Base-by-base conservation (phyloP, 805 yeast genomes). In the Candida jianshihensis region DNA sequence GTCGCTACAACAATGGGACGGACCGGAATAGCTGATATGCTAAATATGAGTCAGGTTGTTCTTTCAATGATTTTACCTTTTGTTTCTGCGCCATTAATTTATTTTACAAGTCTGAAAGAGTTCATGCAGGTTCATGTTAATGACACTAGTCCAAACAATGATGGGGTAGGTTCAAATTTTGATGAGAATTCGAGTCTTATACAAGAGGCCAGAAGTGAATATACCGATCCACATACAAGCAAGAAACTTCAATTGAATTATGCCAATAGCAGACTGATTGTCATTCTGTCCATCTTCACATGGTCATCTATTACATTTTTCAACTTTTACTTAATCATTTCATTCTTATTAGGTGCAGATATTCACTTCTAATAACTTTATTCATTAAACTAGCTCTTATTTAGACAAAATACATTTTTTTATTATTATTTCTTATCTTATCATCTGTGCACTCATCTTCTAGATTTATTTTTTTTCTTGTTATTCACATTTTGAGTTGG, bases 51-150 rank as follows among this genome's bases (percentile, higher is more conserved):
- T 31, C 97, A 88, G 59, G 97, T 88, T 19, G 81, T 84, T 14
- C 66, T 88, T 28, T 78, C 92, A 3, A 57, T 89, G 45, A 73
- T 89, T 36, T 66, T 88, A 39, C 97, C 97, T 1, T 74, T 86
- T 42, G 92, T 88, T 6, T 77, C 88, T 28, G 95, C 95, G 0
- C 97, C 97, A 17, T 66, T 88, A 51, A 79, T 87, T 39, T 81
- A 76, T 56, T 85, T 87, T 56, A 87, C 96, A 0, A 75, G 85
- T 42, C 73, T 73, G 35, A 77, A 75, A 49, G 59, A 68, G 34
- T 74, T 76, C 40, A 82, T 82, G 92, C 64, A 73, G 26, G 81
- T 77, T 52, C 33, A 63, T 53, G 44, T 70, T n/a, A n/a, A n/a
- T n/a, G n/a, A n/a, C n/a, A n/a, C n/a, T n/a, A n/a, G n/a, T n/a